Conservation (phyloP, 2,329 filamentous ascomycete genomes). For the Lachnellula hyalina region DNA sequence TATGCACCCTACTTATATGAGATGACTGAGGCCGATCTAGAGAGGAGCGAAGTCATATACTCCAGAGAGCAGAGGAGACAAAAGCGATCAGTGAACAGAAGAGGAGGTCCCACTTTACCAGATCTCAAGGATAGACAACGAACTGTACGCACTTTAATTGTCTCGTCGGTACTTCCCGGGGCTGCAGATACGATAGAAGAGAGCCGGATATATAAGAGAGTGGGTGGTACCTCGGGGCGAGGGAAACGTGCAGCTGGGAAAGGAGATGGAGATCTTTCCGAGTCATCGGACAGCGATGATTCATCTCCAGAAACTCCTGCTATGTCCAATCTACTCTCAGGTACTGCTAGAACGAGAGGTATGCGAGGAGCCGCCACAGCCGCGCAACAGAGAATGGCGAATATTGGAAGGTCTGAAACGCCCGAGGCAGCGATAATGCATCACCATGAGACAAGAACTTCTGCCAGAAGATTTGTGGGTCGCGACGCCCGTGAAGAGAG, state of each 20-base stretch:
- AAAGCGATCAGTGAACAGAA: conserved; percentile 89
- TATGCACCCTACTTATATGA: conserved; percentile 93
- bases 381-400: conserved; percentile 82
- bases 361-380: conserved; percentile 85
- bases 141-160: conserved; percentile 85
- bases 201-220: conserved; percentile 79
- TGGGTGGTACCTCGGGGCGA: conserved; percentile 50
- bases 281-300: conserved; percentile 88
- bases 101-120: conserved; percentile 88
- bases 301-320: conserved; percentile 83
- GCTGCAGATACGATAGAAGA: conserved; percentile 76
- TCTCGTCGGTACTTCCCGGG: conserved; percentile 88
- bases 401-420: conserved; percentile 78
- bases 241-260: conserved; percentile 55
- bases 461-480: conserved; percentile 47
- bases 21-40: conserved; percentile 82
- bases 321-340: conserved; percentile 60
- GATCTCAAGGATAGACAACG: conserved; percentile 92
- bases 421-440: conserved; percentile 69
- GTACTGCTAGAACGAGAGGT: conserved; percentile 78
- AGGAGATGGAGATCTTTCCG: conserved; percentile 61
- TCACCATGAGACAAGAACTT: conserved; percentile 68
- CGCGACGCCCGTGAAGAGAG: conserved; percentile 74
- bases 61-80: conserved; percentile 90
- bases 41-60: conserved; percentile 86